Conservation (phyloP, 495 filamentous ascomycete species). For the Daldinia decipiens region DNA sequence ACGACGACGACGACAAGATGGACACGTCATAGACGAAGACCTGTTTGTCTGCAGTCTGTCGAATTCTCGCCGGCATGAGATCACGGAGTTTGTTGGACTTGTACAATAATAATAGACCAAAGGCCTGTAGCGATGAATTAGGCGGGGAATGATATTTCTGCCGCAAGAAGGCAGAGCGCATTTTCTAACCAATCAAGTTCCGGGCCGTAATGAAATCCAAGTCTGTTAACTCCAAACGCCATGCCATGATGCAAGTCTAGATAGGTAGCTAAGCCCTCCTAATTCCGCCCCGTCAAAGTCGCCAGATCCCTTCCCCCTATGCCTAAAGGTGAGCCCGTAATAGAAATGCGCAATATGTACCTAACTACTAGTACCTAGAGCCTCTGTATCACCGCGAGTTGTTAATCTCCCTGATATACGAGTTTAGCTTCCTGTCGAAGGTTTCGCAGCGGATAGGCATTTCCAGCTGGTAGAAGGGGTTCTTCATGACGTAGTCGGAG, state of each 20-base stretch:
- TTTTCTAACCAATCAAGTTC: slow-evolving; percentile 25
- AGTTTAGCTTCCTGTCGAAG: slow-evolving; percentile 85
- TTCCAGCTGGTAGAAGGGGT: slow-evolving; percentile 96
- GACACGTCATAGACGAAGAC: slow-evolving; percentile 76
- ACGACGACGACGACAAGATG: slow-evolving; percentile 86
- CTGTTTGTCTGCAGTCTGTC: slow-evolving; percentile 8
- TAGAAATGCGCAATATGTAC: slow-evolving; percentile 1
- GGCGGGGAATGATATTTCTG: slow-evolving; percentile 24
- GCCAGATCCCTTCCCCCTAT: background rate
- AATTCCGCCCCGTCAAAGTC: slow-evolving; percentile 12
- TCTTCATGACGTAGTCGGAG: slow-evolving; percentile 98
- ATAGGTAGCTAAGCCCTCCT: slow-evolving; percentile 16
- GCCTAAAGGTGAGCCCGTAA: slow-evolving; percentile 14
- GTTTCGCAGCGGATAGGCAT: slow-evolving; percentile 96
- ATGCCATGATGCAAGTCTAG: slow-evolving; percentile 38
- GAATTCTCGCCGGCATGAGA: slow-evolving; percentile 27
- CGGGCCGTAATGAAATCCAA: slow-evolving; percentile 6
- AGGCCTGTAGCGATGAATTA: slow-evolving; percentile 23
- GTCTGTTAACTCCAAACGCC: slow-evolving; percentile 45
- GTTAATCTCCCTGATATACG: slow-evolving; percentile 72
- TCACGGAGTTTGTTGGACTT: slow-evolving; percentile 40
- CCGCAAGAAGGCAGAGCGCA: slow-evolving; percentile 7
- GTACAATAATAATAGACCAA: slow-evolving; percentile 46
- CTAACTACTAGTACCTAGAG: too few species aligned
- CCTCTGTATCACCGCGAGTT: slow-evolving; percentile 51